Base-by-base conservation (phyloP, 768 basidiomycete species). In the Strobilomyces dryophilus region DNA sequence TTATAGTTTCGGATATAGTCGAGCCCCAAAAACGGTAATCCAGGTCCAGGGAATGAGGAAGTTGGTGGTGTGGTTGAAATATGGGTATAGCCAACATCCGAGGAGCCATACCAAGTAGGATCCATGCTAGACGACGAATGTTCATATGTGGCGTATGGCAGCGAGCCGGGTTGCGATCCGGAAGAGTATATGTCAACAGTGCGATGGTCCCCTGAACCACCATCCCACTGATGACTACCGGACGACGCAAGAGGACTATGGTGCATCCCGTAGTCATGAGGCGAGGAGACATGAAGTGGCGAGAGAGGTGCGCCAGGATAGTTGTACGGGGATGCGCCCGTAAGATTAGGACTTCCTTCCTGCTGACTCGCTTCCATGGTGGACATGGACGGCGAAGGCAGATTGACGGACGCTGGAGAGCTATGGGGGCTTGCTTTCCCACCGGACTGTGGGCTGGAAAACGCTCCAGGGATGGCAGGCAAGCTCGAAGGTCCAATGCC, bases 1-100 rank as follows among this genome's bases (percentile, higher is more conserved):
- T 75, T 76, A 65, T 86, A 91, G 62, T 89, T 91, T 60, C 87
- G 82, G 62, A 93, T 85, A 61, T 81, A 93, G 60, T 93, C 91
- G 31, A 92, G 75, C 10, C 89, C 91, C 29, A 82, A 79, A 75
- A 92, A 93, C 1, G 89, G 91, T n/a, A 92, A 74, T 36, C 88
- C 88, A 21, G 83, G 76, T 9, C 82, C 81, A 56, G 84, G 74
- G 65, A 90, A 90, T 5, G 78, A 75, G n/a, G 85, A 68, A 6
- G 77, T 79, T 12, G 84, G 79, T 3, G 85, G 79, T 11, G 83
- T 80, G 11, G 77, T 79, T 6, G 82, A 83, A 31, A 80, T 70
- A 5, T 76, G 76, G 46, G 70, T 48, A 67, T 65, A 61, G 73
- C 71, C 62, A 71, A 60, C 72, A 75, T 60, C 68, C 65, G 57